Base-by-base conservation (phyloP, 2,329 filamentous ascomycete species). In the Cadophora sp. region DNA sequence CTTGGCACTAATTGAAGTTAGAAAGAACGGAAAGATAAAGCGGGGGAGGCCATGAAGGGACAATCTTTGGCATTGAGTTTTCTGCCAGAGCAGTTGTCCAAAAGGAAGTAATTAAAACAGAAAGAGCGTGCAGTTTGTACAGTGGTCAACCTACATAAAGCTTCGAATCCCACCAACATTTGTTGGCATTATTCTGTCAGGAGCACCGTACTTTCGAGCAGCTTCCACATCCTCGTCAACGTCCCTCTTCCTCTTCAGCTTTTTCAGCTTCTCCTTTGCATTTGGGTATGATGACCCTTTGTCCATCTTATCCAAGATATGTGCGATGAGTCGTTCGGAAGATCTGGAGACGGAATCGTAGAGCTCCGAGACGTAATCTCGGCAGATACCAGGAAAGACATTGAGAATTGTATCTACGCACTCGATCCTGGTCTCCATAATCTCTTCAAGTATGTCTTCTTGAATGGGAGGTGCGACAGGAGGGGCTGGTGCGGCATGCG, bases 331-430 rank as follows among this genome's bases (percentile, higher is more conserved):
- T 62, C 74, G 73, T 18, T 72, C 70, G 8, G 74, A 72, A 13
- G 72, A 67, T 30, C 70, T 39, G 11, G 64, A 64, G 14, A 72
- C 56, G 36, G 67, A 70, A 24, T 76, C 68, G 66, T 80, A 81
- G n/a, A 83, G 71, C 18, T 74, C 70, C 13, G 70, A 70, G 24
- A 84, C 78, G 71, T 82, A 79, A 13, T 79, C 73, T 24, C 75
- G 78, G 63, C 79, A 80, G 48, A 85, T 82, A 59, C 81, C 82
- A 9, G 83, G 83, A 63, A 85, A 84, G 9, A 85, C 71, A 13
- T 75, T 73, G 4, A 81, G 45, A 20, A 85, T 72, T n/a, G 76
- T 73, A 9, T 71, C 68, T 20, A 83, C 73, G 59, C 78, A 72
- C 53, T 70, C 68, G n/a, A 39, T 56, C 47, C 59, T 59, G 24